Evolutionary conservation across 345 rosid species (phyloP), one percentile per base, ranked within the genome.

Genomic region (Conringia planisiliqua): DNA sequence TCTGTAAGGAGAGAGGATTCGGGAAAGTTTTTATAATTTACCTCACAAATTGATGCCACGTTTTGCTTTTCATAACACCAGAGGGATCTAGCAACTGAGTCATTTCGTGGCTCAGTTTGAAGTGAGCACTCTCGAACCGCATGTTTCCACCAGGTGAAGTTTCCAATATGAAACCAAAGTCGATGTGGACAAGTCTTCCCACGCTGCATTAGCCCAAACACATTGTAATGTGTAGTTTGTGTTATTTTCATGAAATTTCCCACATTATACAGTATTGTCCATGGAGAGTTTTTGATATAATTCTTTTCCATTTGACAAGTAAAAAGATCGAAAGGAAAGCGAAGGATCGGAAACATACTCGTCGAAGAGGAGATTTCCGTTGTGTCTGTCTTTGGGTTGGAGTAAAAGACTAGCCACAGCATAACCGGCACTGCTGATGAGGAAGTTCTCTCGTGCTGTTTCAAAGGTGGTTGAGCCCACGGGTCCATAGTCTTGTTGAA

Each of bases 51-150:
- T 79, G 87, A 38, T 82, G 57, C 99, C 98, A 89, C 12, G 91
- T 88, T 42, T 92, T 94, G 71, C 99, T 92, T 79, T 92, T 96
- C 98, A 96, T 89, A 56, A 82, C 85, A 44, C 96, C 95, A 0
- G 98, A 90, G 6, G 98, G 99, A 55, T 96, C 98, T 40, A 90
- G 83, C 57, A 96, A 82, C 47, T 96, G 99, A 54, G 99, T 96
- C 99, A 96, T 92, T 84, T 96, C 99, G 58, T 96, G 98, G 85
- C 98, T 96, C 85, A 96, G 84, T 80, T 96, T 96, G 84, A 96
- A 92, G 82, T 96, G 96, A 20, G 98, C 99, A 72, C 90, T 96
- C 83, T 96, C 99, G 30, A 96, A 96, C 39, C 96, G 85, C 98
- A 92, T 90, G 78, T 96, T 96, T 50, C 96, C 89, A 72, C 99